Conservation (phyloP, 2,329 filamentous ascomycete genomes). For the Sporothrix pallida region DNA sequence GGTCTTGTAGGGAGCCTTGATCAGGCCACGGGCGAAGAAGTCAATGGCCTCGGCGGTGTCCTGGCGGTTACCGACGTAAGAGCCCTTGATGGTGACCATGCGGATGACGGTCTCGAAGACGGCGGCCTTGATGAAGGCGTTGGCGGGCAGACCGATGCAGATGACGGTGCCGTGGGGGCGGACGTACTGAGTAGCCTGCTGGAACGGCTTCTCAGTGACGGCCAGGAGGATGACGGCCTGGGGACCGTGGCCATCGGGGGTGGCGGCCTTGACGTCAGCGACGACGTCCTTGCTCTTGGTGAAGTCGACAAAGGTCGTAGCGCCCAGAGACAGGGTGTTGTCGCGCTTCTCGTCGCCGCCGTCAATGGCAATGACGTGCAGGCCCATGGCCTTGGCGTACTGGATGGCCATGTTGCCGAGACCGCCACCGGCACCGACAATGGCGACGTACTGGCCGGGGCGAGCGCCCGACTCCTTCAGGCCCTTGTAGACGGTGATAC, state of each 20-base stretch:
- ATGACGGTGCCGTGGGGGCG: constrained; percentile 82
- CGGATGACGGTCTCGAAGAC: constrained; percentile 87
- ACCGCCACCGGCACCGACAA: constrained; percentile 57
- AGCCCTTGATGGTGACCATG: constrained; percentile 92
- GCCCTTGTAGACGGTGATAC: constrained; percentile 53
- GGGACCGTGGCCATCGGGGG: constrained; percentile 79
- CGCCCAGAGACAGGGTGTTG: constrained; percentile 69
- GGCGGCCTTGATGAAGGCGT: constrained; percentile 78
- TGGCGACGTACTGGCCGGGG: constrained; percentile 49
- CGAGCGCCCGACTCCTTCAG: constrained; percentile 48
- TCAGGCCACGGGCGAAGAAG: constrained; percentile 82
- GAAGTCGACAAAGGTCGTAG: constrained; percentile 80
- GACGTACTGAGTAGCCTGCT: constrained; percentile 89
- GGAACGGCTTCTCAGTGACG: constrained; percentile 89
- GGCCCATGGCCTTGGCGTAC: constrained; percentile 54
- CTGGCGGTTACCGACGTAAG: constrained; percentile 90
- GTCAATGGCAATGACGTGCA: constrained; percentile 52
- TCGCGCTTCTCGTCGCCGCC: constrained; percentile 60
- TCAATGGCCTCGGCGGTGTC: constrained; percentile 89
- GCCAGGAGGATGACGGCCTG: constrained; percentile 88
- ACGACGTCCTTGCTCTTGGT: constrained; percentile 75
- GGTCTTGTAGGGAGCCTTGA: constrained; percentile 86
- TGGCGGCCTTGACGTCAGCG: constrained; percentile 81
- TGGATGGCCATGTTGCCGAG: constrained; percentile 55
- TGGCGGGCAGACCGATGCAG: constrained; percentile 85